These are phyloP conservation scores for Alloascoidea hylecoeti DNA, from an alignment of 805 yeast species.

Conservation along the genomic window DNA sequence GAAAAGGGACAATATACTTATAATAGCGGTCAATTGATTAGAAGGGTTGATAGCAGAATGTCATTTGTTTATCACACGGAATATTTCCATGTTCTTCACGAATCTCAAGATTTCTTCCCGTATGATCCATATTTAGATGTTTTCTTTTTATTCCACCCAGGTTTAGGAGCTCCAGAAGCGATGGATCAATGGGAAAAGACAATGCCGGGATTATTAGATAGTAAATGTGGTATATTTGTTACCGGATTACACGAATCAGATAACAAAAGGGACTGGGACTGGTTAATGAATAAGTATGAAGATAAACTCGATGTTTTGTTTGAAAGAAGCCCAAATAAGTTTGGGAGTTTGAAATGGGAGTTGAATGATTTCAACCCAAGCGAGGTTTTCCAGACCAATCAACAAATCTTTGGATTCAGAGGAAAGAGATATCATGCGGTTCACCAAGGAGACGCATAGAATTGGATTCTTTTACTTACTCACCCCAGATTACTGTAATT, in stretches of 20 bases:
- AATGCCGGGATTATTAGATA: constrained; percentile 75
- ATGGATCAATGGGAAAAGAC: constrained; percentile 75
- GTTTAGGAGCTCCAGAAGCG: constrained; percentile 71
- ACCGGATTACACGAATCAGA: constrained; percentile 83
- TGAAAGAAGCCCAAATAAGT: constrained; percentile 58
- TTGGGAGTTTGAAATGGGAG: constrained; percentile 88
- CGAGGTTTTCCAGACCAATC: constrained; percentile 86
- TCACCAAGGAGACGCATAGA: constrained; percentile 4
- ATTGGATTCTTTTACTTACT: too few species aligned
- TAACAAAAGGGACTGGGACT: constrained; percentile 49
- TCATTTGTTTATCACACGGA: constrained; percentile 75
- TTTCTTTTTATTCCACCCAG: constrained; percentile 93
- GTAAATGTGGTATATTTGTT: constrained; percentile 84
- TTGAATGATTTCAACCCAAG: constrained; percentile 86
- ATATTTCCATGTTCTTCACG: constrained; percentile 83
- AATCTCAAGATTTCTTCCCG: constrained; percentile 90
- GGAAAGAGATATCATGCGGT: constrained; percentile 95
- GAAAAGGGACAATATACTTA: constrained; percentile 46
- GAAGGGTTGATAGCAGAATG: constrained; percentile 61
- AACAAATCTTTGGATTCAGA: constrained; percentile 79
- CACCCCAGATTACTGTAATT: too few species aligned
- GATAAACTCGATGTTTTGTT: constrained; percentile 74
- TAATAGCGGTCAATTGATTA: constrained; percentile 38
- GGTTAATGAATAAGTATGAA: constrained; percentile 51
- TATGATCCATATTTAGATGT: constrained; percentile 93